A percentile compares a stretch with the other conserved stretches of the same genome.
Evolutionary conservation across 2,329 filamentous ascomycete genomes (phyloP).

Genomic region (Talaromyces funiculosus): DNA sequence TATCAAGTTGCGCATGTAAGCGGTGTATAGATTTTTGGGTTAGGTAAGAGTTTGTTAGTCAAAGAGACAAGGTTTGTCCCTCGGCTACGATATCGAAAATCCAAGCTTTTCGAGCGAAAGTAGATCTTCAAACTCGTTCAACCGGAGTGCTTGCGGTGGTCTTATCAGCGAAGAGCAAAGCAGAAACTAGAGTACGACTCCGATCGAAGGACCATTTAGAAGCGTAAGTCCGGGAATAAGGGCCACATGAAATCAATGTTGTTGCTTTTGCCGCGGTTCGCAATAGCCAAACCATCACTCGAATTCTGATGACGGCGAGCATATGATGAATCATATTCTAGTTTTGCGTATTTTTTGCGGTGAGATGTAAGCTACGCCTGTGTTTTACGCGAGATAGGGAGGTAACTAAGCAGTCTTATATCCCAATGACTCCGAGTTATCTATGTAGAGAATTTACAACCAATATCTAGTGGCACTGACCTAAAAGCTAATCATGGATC

Average conservation of each 20-base stretch:
- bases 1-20: background rate
- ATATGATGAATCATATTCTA: background rate
- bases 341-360: background rate
- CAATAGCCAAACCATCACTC: background rate
- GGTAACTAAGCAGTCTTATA: too few species aligned
- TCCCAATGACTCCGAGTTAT: too few species aligned
- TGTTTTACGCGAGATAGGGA: background rate
- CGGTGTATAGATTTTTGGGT: background rate
- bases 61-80: background rate
- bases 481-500: too few species aligned
- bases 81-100: background rate
- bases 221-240: background rate
- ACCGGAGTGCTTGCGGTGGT: background rate
- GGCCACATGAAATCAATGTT: background rate
- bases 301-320: background rate
- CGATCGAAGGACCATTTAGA: too few species aligned
- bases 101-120: background rate
- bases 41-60: background rate
- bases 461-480: too few species aligned
- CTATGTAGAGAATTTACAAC: too few species aligned
- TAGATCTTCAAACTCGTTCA: background rate
- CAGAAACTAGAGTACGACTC: too few species aligned
- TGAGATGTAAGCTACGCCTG: background rate
- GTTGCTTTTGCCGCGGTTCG: background rate
- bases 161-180: background rate